Evolutionary conservation across 495 filamentous ascomycete species (phyloP).

Genomic region (Penicillium atrosanguineum): DNA sequence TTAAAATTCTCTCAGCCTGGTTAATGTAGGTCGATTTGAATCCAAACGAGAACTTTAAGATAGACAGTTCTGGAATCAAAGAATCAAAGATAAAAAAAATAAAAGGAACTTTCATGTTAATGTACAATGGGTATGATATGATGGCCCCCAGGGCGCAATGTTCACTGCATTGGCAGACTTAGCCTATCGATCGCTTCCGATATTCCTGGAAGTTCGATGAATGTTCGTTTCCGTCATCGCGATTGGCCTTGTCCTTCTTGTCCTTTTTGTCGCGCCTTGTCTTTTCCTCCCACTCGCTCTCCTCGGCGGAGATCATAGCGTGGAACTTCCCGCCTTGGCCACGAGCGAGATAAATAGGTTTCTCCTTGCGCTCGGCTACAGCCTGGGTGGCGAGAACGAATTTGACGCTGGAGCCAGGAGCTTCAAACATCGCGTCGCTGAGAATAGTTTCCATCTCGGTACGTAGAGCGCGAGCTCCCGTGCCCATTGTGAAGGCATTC

Average conservation of each 20-base stretch:
- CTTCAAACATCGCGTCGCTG: slow-evolving; percentile 87
- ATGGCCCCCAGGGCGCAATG: slow-evolving; percentile 1
- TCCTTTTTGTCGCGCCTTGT: slow-evolving; percentile 30
- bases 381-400: slow-evolving; percentile 74
- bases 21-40: not conserved
- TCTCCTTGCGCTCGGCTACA: slow-evolving; percentile 62
- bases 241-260: slow-evolving; percentile 25
- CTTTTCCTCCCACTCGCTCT: slow-evolving; percentile 60
- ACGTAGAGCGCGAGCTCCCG: slow-evolving; percentile 81
- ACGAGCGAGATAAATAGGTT: slow-evolving; percentile 59
- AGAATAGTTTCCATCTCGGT: slow-evolving; percentile 88
- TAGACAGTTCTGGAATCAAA: not conserved
- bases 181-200: slow-evolving; percentile 36
- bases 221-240: slow-evolving; percentile 24
- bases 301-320: slow-evolving; percentile 57
- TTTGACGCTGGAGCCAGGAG: slow-evolving; percentile 67
- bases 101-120: not conserved
- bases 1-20: not conserved
- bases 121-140: slow-evolving; percentile 1
- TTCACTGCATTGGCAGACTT: not conserved
- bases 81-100: not conserved
- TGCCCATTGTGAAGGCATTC: slow-evolving; percentile 70
- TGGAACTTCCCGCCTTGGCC: slow-evolving; percentile 61
- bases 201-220: slow-evolving; percentile 56
- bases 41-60: no score